These are phyloP conservation scores for Sequoiadendron giganteum DNA, from an alignment of 75 land plant species.

Conservation along the genomic window DNA sequence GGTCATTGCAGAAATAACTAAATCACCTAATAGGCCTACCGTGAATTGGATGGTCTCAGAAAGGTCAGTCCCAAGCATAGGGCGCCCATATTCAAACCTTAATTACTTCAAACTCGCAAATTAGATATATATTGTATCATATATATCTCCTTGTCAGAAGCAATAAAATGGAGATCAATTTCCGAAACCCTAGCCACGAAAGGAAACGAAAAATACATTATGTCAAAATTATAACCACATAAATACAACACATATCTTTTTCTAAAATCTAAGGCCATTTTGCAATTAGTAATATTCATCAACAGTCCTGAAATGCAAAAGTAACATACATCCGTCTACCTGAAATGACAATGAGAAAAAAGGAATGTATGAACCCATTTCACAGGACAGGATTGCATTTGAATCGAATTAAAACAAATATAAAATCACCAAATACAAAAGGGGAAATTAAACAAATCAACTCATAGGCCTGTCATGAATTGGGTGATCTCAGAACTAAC, in stretches of 20 bases:
- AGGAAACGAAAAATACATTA: no score
- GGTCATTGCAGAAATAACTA: no score
- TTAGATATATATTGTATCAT: neutral
- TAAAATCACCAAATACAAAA: neutral
- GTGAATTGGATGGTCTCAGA: neutral
- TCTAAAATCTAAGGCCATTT: neutral
- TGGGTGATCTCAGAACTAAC: neutral
- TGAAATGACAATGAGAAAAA: neutral
- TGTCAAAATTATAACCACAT: neutral
- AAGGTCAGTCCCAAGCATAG: neutral
- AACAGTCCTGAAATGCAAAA: neutral
- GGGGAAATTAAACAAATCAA: neutral
- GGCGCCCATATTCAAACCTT: neutral
- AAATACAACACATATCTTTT: no score
- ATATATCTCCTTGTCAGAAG: neutral
- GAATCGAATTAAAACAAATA: neutral
- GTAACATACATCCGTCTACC: neutral
- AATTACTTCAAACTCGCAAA: neutral
- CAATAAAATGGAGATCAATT: neutral
- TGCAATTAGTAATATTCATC: neutral
- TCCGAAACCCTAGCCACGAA: neutral
- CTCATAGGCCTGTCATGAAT: neutral
- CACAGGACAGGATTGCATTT: neutral
- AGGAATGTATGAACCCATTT: neutral
- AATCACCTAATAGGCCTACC: neutral